Percentiles rank a stretch among this genome's conserved stretches.
Evolutionary conservation across 352 stramenopile species (phyloP).

Genomic region (Pythium apleroticum): DNA sequence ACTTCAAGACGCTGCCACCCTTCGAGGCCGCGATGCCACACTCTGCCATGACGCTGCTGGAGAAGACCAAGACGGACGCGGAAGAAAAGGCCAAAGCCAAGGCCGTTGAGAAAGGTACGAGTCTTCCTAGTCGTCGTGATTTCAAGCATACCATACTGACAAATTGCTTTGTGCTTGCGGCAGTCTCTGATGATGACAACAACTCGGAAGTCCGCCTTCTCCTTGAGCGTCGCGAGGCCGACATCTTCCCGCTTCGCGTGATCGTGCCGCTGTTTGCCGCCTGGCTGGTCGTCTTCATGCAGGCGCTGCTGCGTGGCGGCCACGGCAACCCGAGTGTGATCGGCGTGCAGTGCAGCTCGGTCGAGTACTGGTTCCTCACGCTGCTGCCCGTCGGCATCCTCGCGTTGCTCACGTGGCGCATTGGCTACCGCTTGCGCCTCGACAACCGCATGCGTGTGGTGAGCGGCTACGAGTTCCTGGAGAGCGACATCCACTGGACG

Average conservation of each 20-base stretch:
- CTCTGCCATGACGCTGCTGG: constrained; percentile 22
- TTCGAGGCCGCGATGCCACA: constrained; percentile 27
- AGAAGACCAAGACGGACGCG: constrained; percentile 12
- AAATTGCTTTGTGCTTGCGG: neutral
- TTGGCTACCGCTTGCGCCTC: constrained; percentile 61
- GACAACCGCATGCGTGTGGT: constrained; percentile 74
- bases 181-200: constrained; percentile 40
- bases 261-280: constrained; percentile 53
- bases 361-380: constrained; percentile 92
- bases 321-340: constrained; percentile 75
- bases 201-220: constrained; percentile 35
- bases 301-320: constrained; percentile 71
- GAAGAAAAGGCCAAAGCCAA: constrained; percentile 1
- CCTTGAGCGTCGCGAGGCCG: constrained; percentile 51
- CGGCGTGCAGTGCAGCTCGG: constrained; percentile 92
- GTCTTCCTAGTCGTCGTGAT: too few relatives aligned
- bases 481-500: constrained; percentile 96
- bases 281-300: constrained; percentile 73
- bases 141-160: too few relatives aligned
- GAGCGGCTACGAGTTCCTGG: constrained; percentile 71
- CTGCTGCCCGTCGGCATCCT: constrained; percentile 80
- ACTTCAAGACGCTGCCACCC: constrained; percentile 60
- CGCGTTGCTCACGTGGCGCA: constrained; percentile 49
- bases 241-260: constrained; percentile 56
- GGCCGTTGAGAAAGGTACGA: constrained; percentile 21